Evolutionary conservation across 257 asterid genomes (phyloP), one percentile per base, ranked within the genome.

Genomic region (Nicotiana noctiflora): DNA sequence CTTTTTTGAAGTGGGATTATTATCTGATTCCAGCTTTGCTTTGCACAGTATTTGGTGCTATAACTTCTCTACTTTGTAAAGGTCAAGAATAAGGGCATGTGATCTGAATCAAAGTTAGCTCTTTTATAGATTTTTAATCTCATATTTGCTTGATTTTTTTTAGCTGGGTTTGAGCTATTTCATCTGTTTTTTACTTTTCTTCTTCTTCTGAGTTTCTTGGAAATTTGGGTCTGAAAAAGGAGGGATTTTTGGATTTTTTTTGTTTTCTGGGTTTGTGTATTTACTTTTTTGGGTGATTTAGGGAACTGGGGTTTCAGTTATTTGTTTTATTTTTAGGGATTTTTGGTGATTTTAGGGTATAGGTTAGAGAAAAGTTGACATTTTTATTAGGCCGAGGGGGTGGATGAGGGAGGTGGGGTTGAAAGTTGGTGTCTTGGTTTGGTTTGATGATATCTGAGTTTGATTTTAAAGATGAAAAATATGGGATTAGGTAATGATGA

Each of bases 401-500:
- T n/a, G 82, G 82, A 14, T 25, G 80, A 60, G 77, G 77, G 44
- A 27, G 56, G 76, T 21, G 72, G 77, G 17, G 65, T 65, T 44
- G 79, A 56, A 31, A 29, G 6, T 51, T 70, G 51, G 83, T 84
- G 40, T 77, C 46, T 61, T 76, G 53, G 83, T 31, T 75, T 34
- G 82, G 40, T 51, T 82, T 79, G 29, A 70, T 83, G 80, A 70
- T 61, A 80, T 83, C 84, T 82, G 84, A 46, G 74, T 83, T 92
- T 82, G 86, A 67, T 85, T 86, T 83, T 87, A 76, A 79, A 57
- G 81, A 82, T 70, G 80, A 65, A 72, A 84, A 84, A 88, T 85
- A 95, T 95, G 98, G 98, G 94, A 86, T 77, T 84, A 64, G 12
- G 12, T 40, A 80, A 83, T 63, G 87, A 83, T 67, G 89, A 84